These are phyloP conservation scores for Alternaria sp. DNA, from an alignment of 2,329 filamentous ascomycete genomes.

Conservation along the genomic window DNA sequence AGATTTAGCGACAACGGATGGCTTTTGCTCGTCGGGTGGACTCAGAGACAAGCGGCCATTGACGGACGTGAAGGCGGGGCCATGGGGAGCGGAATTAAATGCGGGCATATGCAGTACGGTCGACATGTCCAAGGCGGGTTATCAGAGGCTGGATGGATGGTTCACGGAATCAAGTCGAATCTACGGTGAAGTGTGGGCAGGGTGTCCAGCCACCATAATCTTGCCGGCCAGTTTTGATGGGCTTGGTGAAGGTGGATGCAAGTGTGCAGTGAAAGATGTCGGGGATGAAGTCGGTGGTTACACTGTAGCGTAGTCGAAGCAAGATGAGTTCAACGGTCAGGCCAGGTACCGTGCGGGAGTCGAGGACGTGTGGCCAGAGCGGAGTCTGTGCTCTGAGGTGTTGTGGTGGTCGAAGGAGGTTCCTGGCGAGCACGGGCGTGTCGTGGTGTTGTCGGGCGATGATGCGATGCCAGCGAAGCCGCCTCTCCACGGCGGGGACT, in stretches of 20 bases:
- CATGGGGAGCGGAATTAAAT: slow-evolving; percentile 39
- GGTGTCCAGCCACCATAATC: slow-evolving; percentile 10
- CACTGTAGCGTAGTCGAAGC: slow-evolving; percentile 6
- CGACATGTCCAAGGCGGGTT: slow-evolving; percentile 36
- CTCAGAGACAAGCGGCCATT: slow-evolving; percentile 44
- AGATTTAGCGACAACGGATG: slow-evolving; percentile 26
- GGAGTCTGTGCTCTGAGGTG: background rate
- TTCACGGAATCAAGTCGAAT: slow-evolving; percentile 1
- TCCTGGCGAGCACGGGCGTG: background rate
- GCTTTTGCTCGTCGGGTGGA: slow-evolving; percentile 34
- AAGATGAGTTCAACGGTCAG: slow-evolving; percentile 1
- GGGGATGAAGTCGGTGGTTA: slow-evolving; percentile 32
- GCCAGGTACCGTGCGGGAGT: background rate
- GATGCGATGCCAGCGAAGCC: slow-evolving; percentile 27
- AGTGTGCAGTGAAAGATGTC: slow-evolving; percentile 14
- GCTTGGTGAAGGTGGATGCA: slow-evolving; percentile 9
- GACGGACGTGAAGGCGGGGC: slow-evolving; percentile 49
- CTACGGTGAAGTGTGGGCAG: slow-evolving; percentile 1
- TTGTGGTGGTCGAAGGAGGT: background rate
- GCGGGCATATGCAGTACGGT: slow-evolving; percentile 44
- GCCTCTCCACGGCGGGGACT: slow-evolving; percentile 31
- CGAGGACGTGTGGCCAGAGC: background rate
- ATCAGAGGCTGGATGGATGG: background rate
- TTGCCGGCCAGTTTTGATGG: background rate
- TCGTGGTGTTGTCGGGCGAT: slow-evolving; percentile 12